These are phyloP conservation scores for Xerocomellus amylosporus DNA, from an alignment of 768 basidiomycete species.

Conservation along the genomic window DNA sequence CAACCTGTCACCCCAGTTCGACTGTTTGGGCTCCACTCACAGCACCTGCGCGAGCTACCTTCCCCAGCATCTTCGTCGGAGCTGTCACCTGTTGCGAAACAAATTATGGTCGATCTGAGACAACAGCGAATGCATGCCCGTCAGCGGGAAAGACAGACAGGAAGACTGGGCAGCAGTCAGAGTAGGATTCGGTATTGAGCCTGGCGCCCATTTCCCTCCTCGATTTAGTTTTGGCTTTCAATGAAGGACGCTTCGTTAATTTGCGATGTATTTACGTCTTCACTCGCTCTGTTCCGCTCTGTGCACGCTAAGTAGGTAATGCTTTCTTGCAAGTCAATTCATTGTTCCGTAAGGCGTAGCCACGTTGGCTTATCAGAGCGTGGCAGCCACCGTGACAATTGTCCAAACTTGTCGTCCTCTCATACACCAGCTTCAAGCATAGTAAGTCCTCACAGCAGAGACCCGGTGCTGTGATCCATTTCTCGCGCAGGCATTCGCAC, in stretches of 20 bases:
- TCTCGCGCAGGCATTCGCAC: background rate
- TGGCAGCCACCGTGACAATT: background rate
- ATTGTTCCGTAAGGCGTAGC: too few species aligned
- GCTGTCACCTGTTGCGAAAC: constrained; percentile 62
- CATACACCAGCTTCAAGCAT: background rate
- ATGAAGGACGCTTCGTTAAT: constrained; percentile 12
- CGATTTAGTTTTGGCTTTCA: constrained; percentile 13
- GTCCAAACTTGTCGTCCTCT: background rate
- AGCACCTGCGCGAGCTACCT: constrained; percentile 33
- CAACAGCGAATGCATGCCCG: constrained; percentile 36
- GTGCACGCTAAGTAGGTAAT: too few species aligned
- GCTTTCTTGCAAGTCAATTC: background rate
- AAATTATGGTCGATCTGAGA: constrained; percentile 66
- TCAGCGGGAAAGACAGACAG: constrained; percentile 30
- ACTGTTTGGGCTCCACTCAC: constrained; percentile 39
- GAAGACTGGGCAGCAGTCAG: constrained; percentile 31
- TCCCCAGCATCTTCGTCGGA: constrained; percentile 74
- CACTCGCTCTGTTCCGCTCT: constrained; percentile 14
- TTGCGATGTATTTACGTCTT: constrained; percentile 14
- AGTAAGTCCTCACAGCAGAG: background rate
- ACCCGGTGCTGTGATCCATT: background rate
- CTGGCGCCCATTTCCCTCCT: background rate
- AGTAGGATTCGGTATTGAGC: constrained; percentile 31
- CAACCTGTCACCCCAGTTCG: constrained; percentile 44
- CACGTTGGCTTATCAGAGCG: background rate